Evolutionary conservation across 768 basidiomycete species (phyloP), one percentile per base, ranked within the genome.

Genomic region (Pisolithus marmoratus): DNA sequence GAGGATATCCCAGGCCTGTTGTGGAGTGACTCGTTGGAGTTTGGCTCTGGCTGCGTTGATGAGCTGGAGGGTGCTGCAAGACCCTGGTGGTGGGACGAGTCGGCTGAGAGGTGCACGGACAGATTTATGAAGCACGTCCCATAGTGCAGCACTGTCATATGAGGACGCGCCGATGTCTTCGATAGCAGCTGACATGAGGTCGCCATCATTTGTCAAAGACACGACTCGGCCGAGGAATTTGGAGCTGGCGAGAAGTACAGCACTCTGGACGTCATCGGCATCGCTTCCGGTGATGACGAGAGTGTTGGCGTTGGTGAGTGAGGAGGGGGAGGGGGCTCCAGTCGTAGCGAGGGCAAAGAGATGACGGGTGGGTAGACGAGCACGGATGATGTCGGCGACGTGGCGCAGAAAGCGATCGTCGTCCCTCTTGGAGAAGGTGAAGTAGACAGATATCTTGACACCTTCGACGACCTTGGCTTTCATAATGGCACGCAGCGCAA

Each of bases 111-210:
- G 82, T 9, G 70, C 62, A 15, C 75, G 70, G 1, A 81, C 75
- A 3, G 81, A 77, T 63, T 88, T 88, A 41, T 74, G 74, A n/a
- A 87, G 69, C 45, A 84, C 79, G 56, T 87, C 85, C 81, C 81
- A 81, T 3, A 90, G 71, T 38, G 87, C 84, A 4, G 75, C 73
- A 42, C 78, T 79, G 61, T 90, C 87, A 60, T 81, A 84, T 1
- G 76, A 66, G 0, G 77, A 74, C 6, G 66, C 69, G 17, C 79
- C 79, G 38, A 87, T 66, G 54, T 81, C 79, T 7, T 75, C 70
- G n/a, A 85, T 74, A 34, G 72, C 64, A 6, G 78, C 82, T 5
- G 78, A 59, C 58, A 75, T 66, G 17, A 58, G 49, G 45, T 63
- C 60, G 26, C 66, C 66, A 31, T 70, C 69, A 29, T 68, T 72